Percentiles rank a stretch among this genome's conserved stretches.
phyloP scores from a whole-genome alignment of 78 protist genomes.

The Chrysochromulina parva region DNA sequence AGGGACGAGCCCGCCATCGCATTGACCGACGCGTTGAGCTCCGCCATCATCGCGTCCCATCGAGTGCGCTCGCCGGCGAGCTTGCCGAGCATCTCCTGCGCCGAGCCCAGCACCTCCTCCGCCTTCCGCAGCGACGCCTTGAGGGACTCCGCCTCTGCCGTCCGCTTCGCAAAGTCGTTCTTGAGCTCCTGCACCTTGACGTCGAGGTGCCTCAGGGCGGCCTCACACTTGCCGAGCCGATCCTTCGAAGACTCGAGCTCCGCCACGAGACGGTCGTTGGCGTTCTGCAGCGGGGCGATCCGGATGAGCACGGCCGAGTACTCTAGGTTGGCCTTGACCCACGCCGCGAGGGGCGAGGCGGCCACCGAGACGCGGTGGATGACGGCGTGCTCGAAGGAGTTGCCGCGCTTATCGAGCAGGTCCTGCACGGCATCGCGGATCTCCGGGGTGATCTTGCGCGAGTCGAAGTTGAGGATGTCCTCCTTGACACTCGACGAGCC shows the following conservation, averaged over 20 bases:
- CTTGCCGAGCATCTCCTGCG: constrained; percentile 68
- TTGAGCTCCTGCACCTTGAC: constrained; percentile 58
- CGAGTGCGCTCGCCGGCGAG: constrained; percentile 76
- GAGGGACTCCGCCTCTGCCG: constrained; percentile 68
- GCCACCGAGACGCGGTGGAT: constrained; percentile 66
- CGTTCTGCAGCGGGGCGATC: constrained; percentile 7
- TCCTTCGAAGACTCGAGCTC: neutral
- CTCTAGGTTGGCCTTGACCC: constrained; percentile 80
- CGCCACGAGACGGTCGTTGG: constrained; percentile 46
- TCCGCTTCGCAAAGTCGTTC: constrained; percentile 42
- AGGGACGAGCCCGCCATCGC: constrained; percentile 45
- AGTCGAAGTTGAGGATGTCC: constrained; percentile 73
- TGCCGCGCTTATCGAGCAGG: constrained; percentile 33
- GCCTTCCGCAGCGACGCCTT: constrained; percentile 45
- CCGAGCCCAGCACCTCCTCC: constrained; percentile 42
- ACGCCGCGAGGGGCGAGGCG: constrained; percentile 84
- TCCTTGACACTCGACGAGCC: constrained; percentile 52
- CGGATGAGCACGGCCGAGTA: constrained; percentile 57
- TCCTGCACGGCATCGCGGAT: constrained; percentile 43
- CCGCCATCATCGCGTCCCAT: constrained; percentile 51
- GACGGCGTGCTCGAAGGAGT: constrained; percentile 62
- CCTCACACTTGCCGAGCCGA: constrained; percentile 32
- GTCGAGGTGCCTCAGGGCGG: constrained; percentile 50
- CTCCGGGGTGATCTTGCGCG: constrained; percentile 43
- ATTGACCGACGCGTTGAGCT: neutral